A percentile compares a stretch with the other conserved stretches of the same genome.
Evolutionary conservation across 1,139 yeast species (phyloP).

Genomic region (Sugiyamaella novakii): DNA sequence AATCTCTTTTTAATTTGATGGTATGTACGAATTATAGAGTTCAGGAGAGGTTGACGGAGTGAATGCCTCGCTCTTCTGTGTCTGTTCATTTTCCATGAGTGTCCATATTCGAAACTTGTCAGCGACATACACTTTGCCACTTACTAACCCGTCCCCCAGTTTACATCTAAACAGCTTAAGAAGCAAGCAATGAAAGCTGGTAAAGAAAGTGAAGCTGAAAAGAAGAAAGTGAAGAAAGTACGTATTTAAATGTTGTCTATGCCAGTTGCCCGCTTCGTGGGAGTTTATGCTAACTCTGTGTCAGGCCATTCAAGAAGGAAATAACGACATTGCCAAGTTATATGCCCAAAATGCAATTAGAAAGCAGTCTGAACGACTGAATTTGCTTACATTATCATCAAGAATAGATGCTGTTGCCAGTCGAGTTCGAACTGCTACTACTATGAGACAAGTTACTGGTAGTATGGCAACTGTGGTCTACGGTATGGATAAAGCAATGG

Average conservation of each 20-base stretch:
- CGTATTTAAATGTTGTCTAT: slow-evolving; percentile 27
- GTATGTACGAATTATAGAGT: too few relatives aligned
- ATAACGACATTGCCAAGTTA: slow-evolving; percentile 88
- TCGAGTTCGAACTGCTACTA: slow-evolving; percentile 94
- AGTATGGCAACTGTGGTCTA: slow-evolving; percentile 90
- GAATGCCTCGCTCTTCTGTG: too few relatives aligned
- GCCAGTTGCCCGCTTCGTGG: slow-evolving; percentile 9
- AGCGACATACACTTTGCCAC: too few relatives aligned
- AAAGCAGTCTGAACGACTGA: slow-evolving; percentile 83
- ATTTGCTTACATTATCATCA: slow-evolving; percentile 78
- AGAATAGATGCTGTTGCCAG: slow-evolving; percentile 96
- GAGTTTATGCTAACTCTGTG: background rate
- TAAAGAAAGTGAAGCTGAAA: slow-evolving; percentile 85
- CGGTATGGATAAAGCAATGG: slow-evolving; percentile 97
- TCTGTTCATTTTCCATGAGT: too few relatives aligned
- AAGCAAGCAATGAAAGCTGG: slow-evolving; percentile 90
- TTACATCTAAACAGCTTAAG: slow-evolving; percentile 90
- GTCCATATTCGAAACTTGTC: too few relatives aligned
- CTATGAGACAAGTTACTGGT: slow-evolving; percentile 92
- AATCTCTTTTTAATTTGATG: slow-evolving; percentile 22
- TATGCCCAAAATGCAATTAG: slow-evolving; percentile 97
- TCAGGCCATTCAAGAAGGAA: slow-evolving; percentile 76
- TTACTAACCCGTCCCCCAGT: slow-evolving; percentile 43
- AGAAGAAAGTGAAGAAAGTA: slow-evolving; percentile 80
- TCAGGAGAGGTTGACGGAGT: too few relatives aligned